phyloP scores from a whole-genome alignment of 2,329 filamentous ascomycete species.

The Dendryphion nanum region DNA sequence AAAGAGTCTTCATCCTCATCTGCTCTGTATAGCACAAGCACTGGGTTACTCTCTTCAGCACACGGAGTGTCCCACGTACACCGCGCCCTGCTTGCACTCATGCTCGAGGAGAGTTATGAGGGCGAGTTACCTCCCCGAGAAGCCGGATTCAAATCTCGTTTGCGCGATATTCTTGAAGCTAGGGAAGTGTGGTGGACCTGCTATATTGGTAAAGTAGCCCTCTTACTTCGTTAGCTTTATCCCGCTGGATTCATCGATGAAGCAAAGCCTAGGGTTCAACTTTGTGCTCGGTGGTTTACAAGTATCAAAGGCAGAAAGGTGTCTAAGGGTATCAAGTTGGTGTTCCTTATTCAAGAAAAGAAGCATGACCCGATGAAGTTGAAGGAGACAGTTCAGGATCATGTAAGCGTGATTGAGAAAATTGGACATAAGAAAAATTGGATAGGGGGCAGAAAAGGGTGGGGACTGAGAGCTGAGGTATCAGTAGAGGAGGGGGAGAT shows the following conservation, averaged over 20 bases:
- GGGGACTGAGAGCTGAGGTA: slow-evolving; percentile 28
- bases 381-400: slow-evolving; percentile 32
- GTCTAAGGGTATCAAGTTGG: slow-evolving; percentile 28
- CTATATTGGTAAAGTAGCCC: slow-evolving; percentile 62
- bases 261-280: slow-evolving; percentile 27
- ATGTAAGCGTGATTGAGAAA: slow-evolving; percentile 27
- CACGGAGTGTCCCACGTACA: slow-evolving; percentile 75
- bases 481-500: slow-evolving; percentile 25
- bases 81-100: slow-evolving; percentile 68
- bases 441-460: slow-evolving; percentile 36
- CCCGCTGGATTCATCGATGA: slow-evolving; percentile 55
- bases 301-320: slow-evolving; percentile 30
- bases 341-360: too few relatives aligned
- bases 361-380: slow-evolving; percentile 14
- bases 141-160: slow-evolving; percentile 51
- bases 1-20: slow-evolving; percentile 57
- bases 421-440: slow-evolving; percentile 40
- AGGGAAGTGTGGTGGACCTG: slow-evolving; percentile 64
- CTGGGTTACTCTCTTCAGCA: slow-evolving; percentile 62
- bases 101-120: slow-evolving; percentile 73
- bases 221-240: slow-evolving; percentile 58
- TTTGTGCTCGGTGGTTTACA: slow-evolving; percentile 25
- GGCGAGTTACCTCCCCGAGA: slow-evolving; percentile 56
- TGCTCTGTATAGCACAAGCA: slow-evolving; percentile 70
- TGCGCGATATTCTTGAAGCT: slow-evolving; percentile 54